phyloP scores from a whole-genome alignment of 768 basidiomycete species.

The Cystobasidiopsis lactophilus region DNA sequence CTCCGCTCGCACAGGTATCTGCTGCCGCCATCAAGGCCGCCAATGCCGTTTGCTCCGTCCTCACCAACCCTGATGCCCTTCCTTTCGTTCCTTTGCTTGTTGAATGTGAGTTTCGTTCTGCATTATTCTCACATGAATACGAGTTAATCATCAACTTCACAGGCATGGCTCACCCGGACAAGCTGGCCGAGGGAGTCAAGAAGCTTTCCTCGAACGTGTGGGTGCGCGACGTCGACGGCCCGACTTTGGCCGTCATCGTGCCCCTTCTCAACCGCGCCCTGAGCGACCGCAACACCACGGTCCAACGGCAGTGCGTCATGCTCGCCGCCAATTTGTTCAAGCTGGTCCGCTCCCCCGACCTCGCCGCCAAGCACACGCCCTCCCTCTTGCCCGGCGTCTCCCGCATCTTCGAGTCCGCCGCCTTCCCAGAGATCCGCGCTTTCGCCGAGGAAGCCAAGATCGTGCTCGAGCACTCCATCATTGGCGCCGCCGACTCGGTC shows the following conservation, averaged over 20 bases:
- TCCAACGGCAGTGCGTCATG: conserved; percentile 71
- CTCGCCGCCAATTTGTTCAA: conserved; percentile 94
- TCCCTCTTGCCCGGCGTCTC: conserved; percentile 73
- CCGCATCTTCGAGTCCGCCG: conserved; percentile 69
- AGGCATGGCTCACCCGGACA: conserved; percentile 67
- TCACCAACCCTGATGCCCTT: conserved; percentile 77
- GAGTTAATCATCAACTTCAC: conserved; percentile 69
- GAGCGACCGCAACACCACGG: conserved; percentile 89
- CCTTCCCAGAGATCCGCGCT: conserved; percentile 94
- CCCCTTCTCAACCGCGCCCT: conserved; percentile 74
- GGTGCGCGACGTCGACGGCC: conserved; percentile 86
- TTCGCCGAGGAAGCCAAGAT: conserved; percentile 64
- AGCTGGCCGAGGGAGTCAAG: conserved; percentile 82
- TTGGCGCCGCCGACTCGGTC: conserved; percentile 30
- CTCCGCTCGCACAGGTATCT: conserved; percentile 39
- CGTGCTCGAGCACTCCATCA: conserved; percentile 32
- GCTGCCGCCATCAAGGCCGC: conserved; percentile 71
- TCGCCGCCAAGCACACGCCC: conserved; percentile 72
- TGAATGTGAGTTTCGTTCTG: conserved; percentile 33
- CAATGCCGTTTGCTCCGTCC: conserved; percentile 63
- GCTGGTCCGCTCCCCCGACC: conserved; percentile 70
- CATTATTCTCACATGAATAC: conserved; percentile 47
- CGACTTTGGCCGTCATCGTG: conserved; percentile 86
- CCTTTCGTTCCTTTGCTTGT: conserved; percentile 76
- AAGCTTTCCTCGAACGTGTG: conserved; percentile 84